Evolutionary conservation across 1,284 basidiomycete species (phyloP).

Genomic region (Papiliotrema laurentii): DNA sequence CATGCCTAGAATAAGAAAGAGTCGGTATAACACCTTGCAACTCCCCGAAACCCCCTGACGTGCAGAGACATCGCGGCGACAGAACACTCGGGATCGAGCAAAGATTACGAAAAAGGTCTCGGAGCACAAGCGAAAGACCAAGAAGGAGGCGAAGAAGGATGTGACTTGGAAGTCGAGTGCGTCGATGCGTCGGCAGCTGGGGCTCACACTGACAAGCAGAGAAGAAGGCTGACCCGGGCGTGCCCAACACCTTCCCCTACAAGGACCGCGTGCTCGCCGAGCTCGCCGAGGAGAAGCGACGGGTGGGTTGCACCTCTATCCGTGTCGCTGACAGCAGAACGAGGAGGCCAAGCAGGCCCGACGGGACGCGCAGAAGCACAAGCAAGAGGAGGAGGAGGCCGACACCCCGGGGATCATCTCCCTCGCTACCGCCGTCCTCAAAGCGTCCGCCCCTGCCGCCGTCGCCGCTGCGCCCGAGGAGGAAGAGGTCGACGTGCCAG

Average conservation of each 20-base stretch:
- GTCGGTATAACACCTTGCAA: no score
- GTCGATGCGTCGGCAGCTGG: conserved; percentile 31
- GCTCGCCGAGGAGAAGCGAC: conserved; percentile 69
- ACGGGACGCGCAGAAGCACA: conserved; percentile 52
- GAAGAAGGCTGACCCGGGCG: conserved; percentile 83
- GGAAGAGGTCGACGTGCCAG: conserved; percentile 53
- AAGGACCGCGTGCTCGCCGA: conserved; percentile 96
- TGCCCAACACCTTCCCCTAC: conserved; percentile 95
- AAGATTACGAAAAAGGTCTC: conserved; percentile 74
- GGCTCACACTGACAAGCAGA: conserved; percentile 48
- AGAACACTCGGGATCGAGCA: conserved; percentile 65
- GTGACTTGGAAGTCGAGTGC: conserved; percentile 85
- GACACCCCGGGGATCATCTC: conserved; percentile 40
- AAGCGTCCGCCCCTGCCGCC: conserved; percentile 14
- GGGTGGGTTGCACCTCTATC: conserved; percentile 51
- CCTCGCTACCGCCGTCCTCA: conserved; percentile 16
- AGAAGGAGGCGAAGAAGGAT: conserved; percentile 76
- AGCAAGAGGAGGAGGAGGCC: conserved; percentile 42
- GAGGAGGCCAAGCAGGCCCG: conserved; percentile 30
- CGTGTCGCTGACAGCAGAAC: conserved; percentile 2
- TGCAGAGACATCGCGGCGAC: conserved; percentile 78
- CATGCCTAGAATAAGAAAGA: conserved; percentile 74
- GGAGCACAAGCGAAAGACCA: conserved; percentile 72
- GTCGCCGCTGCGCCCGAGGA: conserved; percentile 9
- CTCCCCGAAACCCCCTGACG: not conserved